Percentiles rank a stretch among this genome's conserved stretches.
These are phyloP conservation scores for Russula abietina DNA, from an alignment of 768 basidiomycete species.

Conservation along the genomic window DNA sequence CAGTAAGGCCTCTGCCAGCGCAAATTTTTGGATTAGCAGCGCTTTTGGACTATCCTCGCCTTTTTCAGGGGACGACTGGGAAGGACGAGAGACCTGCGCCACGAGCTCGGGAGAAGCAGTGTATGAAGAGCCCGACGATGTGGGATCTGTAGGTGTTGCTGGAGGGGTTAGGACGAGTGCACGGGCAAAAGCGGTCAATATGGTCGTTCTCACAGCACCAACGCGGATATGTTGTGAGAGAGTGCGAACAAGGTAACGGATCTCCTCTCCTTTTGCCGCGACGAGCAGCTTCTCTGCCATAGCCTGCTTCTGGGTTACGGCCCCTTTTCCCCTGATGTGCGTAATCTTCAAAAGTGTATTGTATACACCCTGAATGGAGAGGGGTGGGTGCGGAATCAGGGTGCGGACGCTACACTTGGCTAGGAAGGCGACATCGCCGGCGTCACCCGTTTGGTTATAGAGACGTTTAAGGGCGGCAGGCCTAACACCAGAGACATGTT, in stretches of 20 bases:
- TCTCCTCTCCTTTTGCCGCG: constrained; percentile 79
- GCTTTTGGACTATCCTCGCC: constrained; percentile 31
- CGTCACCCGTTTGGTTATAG: constrained; percentile 69
- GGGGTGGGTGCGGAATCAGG: constrained; percentile 62
- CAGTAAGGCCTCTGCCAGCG: constrained; percentile 55
- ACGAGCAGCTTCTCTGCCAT: constrained; percentile 79
- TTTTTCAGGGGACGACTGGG: constrained; percentile 31
- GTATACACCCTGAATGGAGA: constrained; percentile 62
- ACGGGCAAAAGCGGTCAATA: constrained; percentile 73
- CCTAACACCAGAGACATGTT: constrained; percentile 63
- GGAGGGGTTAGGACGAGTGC: constrained; percentile 62
- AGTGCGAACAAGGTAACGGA: constrained; percentile 73
- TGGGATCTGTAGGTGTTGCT: constrained; percentile 25
- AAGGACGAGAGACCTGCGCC: constrained; percentile 26
- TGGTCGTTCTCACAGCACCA: constrained; percentile 79
- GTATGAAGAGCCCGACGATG: constrained; percentile 28
- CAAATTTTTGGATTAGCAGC: constrained; percentile 40
- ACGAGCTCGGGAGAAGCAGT: constrained; percentile 34
- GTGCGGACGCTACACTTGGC: constrained; percentile 75
- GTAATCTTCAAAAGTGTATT: constrained; percentile 62
- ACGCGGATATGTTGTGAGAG: constrained; percentile 74
- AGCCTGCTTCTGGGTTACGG: constrained; percentile 67
- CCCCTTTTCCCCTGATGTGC: constrained; percentile 64
- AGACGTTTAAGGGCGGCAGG: constrained; percentile 51
- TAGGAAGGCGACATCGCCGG: constrained; percentile 80